These are phyloP conservation scores for Apocynum venetum DNA, from an alignment of 257 asterid genomes.

Conservation along the genomic window DNA sequence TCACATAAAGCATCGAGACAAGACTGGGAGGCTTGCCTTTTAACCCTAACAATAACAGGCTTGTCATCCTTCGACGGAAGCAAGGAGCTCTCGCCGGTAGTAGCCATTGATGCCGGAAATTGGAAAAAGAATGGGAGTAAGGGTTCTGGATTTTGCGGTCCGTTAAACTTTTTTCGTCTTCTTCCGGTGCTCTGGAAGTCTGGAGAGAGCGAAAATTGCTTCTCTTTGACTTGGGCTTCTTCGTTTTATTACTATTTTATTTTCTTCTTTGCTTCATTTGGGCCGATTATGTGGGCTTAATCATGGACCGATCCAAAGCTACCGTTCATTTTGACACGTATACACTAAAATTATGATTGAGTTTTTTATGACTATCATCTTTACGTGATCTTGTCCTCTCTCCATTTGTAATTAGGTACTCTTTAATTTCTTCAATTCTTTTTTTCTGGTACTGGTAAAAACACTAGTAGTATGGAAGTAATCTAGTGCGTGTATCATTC, in stretches of 20 bases:
- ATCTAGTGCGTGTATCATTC: too few species aligned
- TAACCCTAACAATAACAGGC: slow-evolving; percentile 88
- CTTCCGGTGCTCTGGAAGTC: too few species aligned
- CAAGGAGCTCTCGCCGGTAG: slow-evolving; percentile 31
- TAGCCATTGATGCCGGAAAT: slow-evolving; percentile 38
- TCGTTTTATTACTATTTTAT: not conserved
- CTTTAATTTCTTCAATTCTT: too few species aligned
- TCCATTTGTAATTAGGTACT: too few species aligned
- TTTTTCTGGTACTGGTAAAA: too few species aligned
- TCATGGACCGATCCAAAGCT: not conserved
- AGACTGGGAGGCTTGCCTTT: slow-evolving; percentile 57
- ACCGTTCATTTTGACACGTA: too few species aligned
- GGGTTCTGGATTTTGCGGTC: not conserved
- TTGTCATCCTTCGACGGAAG: slow-evolving; percentile 32
- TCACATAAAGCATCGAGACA: slow-evolving; percentile 73
- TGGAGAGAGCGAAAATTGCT: too few species aligned
- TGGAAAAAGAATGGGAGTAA: not conserved
- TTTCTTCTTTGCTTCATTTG: not conserved
- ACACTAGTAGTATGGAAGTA: too few species aligned
- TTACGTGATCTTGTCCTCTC: too few species aligned
- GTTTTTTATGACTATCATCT: too few species aligned
- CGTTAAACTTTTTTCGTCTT: not conserved
- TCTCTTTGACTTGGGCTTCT: not conserved
- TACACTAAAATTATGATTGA: too few species aligned
- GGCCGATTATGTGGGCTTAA: not conserved